Percentiles rank a stretch among this genome's conserved stretches.
phyloP scores from a whole-genome alignment of 2,329 filamentous ascomycete genomes.

The Cadophora malorum region DNA sequence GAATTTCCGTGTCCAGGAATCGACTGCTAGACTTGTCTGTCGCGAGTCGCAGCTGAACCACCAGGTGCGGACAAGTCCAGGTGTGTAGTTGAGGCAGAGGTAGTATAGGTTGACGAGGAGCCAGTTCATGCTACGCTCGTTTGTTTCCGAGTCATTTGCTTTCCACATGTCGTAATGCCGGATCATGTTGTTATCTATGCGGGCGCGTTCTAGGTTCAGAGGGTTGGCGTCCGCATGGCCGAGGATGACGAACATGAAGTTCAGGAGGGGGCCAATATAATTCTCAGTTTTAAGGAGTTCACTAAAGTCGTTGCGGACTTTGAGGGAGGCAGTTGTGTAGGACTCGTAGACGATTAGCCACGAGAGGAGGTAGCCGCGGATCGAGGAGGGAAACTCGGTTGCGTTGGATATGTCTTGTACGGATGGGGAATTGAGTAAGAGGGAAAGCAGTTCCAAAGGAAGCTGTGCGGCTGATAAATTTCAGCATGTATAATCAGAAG shows the following conservation, averaged over 20 bases:
- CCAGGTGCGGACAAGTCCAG: slow-evolving; percentile 82
- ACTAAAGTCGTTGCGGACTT: slow-evolving; percentile 81
- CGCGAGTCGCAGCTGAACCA: slow-evolving; percentile 81
- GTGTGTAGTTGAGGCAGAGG: slow-evolving; percentile 76
- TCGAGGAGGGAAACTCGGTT: slow-evolving; percentile 67
- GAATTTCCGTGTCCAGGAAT: slow-evolving; percentile 84
- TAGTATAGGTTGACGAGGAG: slow-evolving; percentile 88
- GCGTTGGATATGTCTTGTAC: slow-evolving; percentile 71
- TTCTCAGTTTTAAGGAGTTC: slow-evolving; percentile 78
- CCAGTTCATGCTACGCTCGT: slow-evolving; percentile 80
- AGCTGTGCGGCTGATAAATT: slow-evolving; percentile 64
- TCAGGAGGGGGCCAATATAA: slow-evolving; percentile 71
- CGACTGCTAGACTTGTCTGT: slow-evolving; percentile 79
- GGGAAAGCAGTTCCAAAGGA: slow-evolving; percentile 83
- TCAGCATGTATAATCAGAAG: slow-evolving; percentile 24
- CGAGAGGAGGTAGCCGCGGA: slow-evolving; percentile 83
- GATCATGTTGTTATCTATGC: slow-evolving; percentile 64
- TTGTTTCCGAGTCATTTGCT: slow-evolving; percentile 62
- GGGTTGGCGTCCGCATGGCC: slow-evolving; percentile 78
- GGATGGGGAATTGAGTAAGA: slow-evolving; percentile 80
- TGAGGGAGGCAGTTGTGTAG: slow-evolving; percentile 78
- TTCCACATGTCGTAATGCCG: slow-evolving; percentile 58
- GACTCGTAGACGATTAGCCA: slow-evolving; percentile 93
- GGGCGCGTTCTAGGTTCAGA: slow-evolving; percentile 73
- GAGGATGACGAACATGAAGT: slow-evolving; percentile 84